Conservation (phyloP, 768 basidiomycete species). For the Chalciporus pseudorubinellus region DNA sequence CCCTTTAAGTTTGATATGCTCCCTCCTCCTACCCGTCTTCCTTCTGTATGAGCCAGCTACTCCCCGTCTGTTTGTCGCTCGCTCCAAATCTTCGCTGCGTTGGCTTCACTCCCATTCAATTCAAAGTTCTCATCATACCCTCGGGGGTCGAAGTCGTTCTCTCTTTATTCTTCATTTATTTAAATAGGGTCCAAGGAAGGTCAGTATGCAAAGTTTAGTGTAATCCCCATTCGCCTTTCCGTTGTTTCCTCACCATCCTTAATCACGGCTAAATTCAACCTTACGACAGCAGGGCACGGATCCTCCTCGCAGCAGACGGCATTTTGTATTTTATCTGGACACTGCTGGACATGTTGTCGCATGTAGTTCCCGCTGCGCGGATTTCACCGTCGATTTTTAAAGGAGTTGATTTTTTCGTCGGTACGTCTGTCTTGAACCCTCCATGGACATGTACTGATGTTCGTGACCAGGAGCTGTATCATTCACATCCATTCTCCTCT, state of each 20-base stretch:
- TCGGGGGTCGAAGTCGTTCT: constrained; percentile 62
- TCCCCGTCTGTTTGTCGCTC: constrained; percentile 63
- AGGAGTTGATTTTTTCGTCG: constrained; percentile 56
- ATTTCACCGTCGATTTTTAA: constrained; percentile 46
- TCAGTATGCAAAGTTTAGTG: constrained; percentile 30
- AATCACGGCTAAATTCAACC: constrained; percentile 2
- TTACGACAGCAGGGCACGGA: constrained; percentile 43
- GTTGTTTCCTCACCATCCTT: neutral
- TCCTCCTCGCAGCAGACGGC: constrained; percentile 61
- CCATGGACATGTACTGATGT: too few relatives aligned
- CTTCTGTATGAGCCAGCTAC: constrained; percentile 37
- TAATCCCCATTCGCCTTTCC: neutral
- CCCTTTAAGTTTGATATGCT: constrained; percentile 41
- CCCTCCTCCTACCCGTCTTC: constrained; percentile 19
- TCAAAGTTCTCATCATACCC: constrained; percentile 56
- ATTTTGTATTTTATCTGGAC: constrained; percentile 58
- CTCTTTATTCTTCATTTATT: constrained; percentile 49
- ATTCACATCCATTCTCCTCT: constrained; percentile 63
- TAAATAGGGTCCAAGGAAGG: constrained; percentile 49
- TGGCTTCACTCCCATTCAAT: constrained; percentile 46
- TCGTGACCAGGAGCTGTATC: constrained; percentile 47
- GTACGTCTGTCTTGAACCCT: too few relatives aligned
- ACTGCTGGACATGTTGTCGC: constrained; percentile 59
- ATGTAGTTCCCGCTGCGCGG: constrained; percentile 51
- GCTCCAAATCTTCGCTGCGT: constrained; percentile 71